Base-by-base conservation (phyloP, 2,329 filamentous ascomycete genomes). In the Aspergillus sp. region DNA sequence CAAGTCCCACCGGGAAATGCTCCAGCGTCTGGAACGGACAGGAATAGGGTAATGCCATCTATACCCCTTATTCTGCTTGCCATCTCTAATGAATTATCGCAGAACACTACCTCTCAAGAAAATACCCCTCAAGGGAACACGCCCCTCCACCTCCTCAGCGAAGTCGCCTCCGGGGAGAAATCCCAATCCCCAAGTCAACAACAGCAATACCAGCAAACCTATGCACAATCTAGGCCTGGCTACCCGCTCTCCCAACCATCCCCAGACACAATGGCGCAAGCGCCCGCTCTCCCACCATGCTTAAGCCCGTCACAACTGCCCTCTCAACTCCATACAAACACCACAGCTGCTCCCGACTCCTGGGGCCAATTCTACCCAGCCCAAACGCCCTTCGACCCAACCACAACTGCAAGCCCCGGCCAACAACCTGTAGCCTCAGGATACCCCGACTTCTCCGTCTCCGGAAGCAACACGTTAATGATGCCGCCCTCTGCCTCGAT, bases 81-180 rank as follows among this genome's bases (percentile, higher is more conserved):
- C 27, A n/a, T 31, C 15, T 46, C 31, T 19, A 35, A 33, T 12
- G 23, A 51, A 40, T 25, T 31, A 25, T 19, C 39, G 3, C 45
- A 66, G 54, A 46, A 12, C 21, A 37, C 35, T 7, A 19, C 6
- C 27, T 31, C 27, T 31, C 27, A 31, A 31, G 27, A 8, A 31
- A 11, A 31, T 15, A 40, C 6, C 21, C 7, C 19, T 56, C 17
- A 52, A 61, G 64, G 68, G 52, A 66, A 68, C 66, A 76, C 69
- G 40, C 71, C 71, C 4, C 66, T 76, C 7, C 70, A 76, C 45
- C 66, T 76, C 11, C 68, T 74, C 56, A 71, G 71, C 59, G 72
- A 78, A 74, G 73, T 77, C 61, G 77, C 76, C 59, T 76, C 73
- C 63, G 71, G 65, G 48, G 66, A 72, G 58, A 63, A 40, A 60